Conservation (phyloP, 106 monocot species). For the Allium cepa region DNA sequence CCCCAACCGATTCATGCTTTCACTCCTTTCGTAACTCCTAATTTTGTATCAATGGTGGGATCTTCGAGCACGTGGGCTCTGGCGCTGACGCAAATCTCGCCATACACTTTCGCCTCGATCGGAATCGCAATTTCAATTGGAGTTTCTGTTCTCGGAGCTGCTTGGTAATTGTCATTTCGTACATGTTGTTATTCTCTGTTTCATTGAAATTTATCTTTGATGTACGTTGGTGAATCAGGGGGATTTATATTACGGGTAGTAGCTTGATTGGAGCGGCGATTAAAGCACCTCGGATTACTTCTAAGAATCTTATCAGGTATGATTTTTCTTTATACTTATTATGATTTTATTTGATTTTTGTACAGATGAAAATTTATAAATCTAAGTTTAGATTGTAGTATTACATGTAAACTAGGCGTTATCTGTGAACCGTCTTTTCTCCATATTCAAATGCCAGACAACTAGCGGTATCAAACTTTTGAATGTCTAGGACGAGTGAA, state of each 20-base stretch:
- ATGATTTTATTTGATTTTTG: not conserved
- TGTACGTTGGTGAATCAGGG: slow-evolving; percentile 26
- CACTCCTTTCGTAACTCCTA: too few species aligned
- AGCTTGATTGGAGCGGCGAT: slow-evolving; percentile 86
- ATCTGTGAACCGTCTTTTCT: too few species aligned
- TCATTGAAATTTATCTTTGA: not conserved
- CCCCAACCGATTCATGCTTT: too few species aligned
- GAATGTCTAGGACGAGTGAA: too few species aligned
- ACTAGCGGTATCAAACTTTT: too few species aligned
- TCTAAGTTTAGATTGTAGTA: not conserved
- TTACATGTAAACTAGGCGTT: not conserved
- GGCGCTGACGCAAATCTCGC: slow-evolving; percentile 79
- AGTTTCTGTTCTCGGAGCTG: slow-evolving; percentile 67
- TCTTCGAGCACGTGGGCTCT: slow-evolving; percentile 52
- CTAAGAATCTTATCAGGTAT: slow-evolving; percentile 86
- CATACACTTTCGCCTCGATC: slow-evolving; percentile 75
- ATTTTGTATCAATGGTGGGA: too few species aligned
- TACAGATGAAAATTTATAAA: not conserved
- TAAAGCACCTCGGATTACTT: slow-evolving; percentile 79
- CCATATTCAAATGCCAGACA: too few species aligned
- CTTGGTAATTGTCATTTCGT: slow-evolving; percentile 43
- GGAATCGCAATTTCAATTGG: slow-evolving; percentile 72
- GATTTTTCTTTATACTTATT: not conserved
- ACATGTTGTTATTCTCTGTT: too few species aligned
- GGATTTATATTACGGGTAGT: slow-evolving; percentile 78